Conservation (phyloP, 2,329 filamentous ascomycete species). For the Cladorrhinum sp. region DNA sequence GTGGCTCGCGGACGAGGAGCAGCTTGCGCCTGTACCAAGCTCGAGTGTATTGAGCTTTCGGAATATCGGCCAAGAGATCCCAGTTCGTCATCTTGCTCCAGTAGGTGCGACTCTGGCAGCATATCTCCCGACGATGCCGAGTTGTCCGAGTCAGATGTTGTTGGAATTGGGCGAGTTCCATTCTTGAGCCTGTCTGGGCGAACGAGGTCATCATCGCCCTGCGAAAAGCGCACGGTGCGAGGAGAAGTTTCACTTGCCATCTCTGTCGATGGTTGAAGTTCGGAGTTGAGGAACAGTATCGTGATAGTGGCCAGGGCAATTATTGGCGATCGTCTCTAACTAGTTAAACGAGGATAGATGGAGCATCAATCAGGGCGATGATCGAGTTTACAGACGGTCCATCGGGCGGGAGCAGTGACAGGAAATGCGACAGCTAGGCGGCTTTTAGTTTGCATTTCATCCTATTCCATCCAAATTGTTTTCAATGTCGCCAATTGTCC, state of each 20-base stretch:
- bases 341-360: not conserved
- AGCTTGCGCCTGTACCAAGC: constrained; percentile 43
- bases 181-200: constrained; percentile 42
- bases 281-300: not conserved
- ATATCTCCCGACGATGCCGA: constrained; percentile 47
- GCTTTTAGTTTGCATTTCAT: not conserved
- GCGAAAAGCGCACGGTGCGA: constrained; percentile 55
- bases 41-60: constrained; percentile 39
- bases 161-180: constrained; percentile 34
- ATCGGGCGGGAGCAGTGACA: not conserved
- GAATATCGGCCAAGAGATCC: constrained; percentile 44
- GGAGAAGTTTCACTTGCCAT: constrained; percentile 50
- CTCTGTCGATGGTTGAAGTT: not conserved
- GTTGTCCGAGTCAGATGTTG: constrained; percentile 46
- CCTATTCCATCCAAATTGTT: not conserved
- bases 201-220: constrained; percentile 42
- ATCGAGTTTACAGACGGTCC: not conserved
- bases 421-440: not conserved
- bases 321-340: not conserved
- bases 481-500: not conserved
- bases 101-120: constrained; percentile 43
- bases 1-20: constrained; percentile 37
- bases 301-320: not conserved
- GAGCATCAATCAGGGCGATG: not conserved
- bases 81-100: constrained; percentile 49